These are phyloP conservation scores for Coemansia asiatica DNA, from an alignment of 192 early-diverging fungal species.

Conservation along the genomic window DNA sequence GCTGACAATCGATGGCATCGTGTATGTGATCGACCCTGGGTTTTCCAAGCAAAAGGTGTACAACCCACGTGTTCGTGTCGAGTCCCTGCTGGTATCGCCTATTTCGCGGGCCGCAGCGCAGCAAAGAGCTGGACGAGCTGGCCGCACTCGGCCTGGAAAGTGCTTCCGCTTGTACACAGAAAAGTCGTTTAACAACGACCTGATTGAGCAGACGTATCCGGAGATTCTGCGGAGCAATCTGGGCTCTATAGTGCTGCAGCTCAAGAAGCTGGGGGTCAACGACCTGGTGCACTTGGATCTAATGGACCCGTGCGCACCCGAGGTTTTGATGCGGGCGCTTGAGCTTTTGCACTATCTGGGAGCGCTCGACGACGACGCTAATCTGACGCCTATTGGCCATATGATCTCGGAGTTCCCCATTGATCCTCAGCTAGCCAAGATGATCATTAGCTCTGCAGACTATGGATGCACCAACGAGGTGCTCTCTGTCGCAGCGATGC, in stretches of 20 bases:
- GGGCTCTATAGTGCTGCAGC: constrained; percentile 92
- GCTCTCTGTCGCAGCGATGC: constrained; percentile 90
- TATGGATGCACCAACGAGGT: constrained; percentile 92
- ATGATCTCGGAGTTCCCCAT: constrained; percentile 95
- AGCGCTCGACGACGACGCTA: constrained; percentile 92
- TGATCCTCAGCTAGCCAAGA: constrained; percentile 93
- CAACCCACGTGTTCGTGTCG: constrained; percentile 95
- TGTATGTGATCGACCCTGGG: constrained; percentile 98
- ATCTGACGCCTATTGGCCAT: constrained; percentile 80
- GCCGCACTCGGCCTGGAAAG: constrained; percentile 96
- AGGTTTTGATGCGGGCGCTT: constrained; percentile 96
- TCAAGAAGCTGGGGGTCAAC: constrained; percentile 96
- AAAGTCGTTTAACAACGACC: constrained; percentile 87
- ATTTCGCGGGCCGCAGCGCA: constrained; percentile 94
- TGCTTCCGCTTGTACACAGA: constrained; percentile 98
- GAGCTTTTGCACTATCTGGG: constrained; percentile 94
- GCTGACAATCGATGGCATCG: constrained; percentile 97
- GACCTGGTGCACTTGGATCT: constrained; percentile 99
- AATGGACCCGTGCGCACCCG: constrained; percentile 98
- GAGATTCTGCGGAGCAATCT: constrained; percentile 98
- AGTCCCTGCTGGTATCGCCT: constrained; percentile 90
- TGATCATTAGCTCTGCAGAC: constrained; percentile 82
- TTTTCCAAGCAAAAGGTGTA: constrained; percentile 99
- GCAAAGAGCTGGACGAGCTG: constrained; percentile 97
- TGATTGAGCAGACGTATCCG: constrained; percentile 97